Conservation (phyloP, 176 grass and related monocot genomes). For the Oryza meridionalis region DNA sequence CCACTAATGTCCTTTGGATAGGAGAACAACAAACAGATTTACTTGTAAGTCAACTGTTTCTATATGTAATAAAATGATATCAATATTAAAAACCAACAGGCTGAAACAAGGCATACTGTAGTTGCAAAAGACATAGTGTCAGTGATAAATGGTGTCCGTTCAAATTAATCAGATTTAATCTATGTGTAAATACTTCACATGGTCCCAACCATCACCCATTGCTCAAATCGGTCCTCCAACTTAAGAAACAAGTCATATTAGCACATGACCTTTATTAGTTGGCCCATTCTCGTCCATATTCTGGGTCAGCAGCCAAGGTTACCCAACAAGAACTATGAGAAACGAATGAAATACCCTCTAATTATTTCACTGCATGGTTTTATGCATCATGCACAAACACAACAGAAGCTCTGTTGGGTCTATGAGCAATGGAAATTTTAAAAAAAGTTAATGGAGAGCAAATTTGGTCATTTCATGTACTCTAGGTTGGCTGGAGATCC, state of each 20-base stretch:
- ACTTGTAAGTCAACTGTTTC: conserved; percentile 19
- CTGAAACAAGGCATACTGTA: conserved; percentile 14
- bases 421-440: background rate
- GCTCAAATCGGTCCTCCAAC: background rate
- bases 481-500: background rate
- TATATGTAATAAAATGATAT: background rate
- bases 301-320: background rate
- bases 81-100: background rate
- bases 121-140: background rate
- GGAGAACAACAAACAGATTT: conserved; percentile 16
- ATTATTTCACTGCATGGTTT: background rate
- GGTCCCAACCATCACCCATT: background rate
- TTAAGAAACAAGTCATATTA: background rate
- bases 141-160: background rate
- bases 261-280: background rate
- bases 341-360: background rate
- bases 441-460: background rate
- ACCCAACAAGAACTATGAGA: background rate
- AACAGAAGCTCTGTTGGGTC: background rate
- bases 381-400: background rate
- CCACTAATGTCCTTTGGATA: conserved; percentile 16
- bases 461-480: background rate
- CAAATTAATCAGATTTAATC: conserved; percentile 12
- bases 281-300: background rate
- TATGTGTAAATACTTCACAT: too few species aligned